A percentile compares a stretch with the other conserved stretches of the same genome.
These are phyloP conservation scores for Hirsutella minnesotensis DNA, from an alignment of 2,329 filamentous ascomycete species.

Conservation along the genomic window DNA sequence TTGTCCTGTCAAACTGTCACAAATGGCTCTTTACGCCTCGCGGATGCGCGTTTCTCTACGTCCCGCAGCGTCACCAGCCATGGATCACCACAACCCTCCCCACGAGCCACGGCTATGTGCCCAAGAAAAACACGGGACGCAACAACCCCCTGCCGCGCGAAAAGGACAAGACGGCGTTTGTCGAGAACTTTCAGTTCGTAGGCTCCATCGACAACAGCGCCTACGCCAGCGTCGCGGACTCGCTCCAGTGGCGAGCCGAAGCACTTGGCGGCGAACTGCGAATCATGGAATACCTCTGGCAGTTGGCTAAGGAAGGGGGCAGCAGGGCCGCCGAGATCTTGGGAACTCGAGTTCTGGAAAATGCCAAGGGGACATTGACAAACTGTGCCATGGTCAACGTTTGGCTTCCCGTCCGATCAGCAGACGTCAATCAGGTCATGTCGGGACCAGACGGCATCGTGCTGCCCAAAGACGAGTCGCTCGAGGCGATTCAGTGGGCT, in stretches of 20 bases:
- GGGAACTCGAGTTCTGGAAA: not conserved
- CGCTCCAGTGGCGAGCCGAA: not conserved
- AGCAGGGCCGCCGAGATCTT: not conserved
- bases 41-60: not conserved
- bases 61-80: not conserved
- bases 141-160: not conserved
- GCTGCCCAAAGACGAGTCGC: not conserved
- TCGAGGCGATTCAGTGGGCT: not conserved
- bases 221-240: not conserved
- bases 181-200: not conserved
- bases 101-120: not conserved
- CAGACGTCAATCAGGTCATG: not conserved
- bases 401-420: not conserved
- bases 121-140: not conserved
- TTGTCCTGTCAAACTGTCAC: constrained; percentile 1
- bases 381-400: constrained; percentile 2
- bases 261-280: not conserved
- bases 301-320: not conserved
- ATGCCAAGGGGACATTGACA: not conserved
- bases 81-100: not conserved
- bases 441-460: not conserved
- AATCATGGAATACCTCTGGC: not conserved
- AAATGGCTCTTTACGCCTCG: not conserved
- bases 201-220: not conserved
- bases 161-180: not conserved